These are phyloP conservation scores for Antarctomyces pellizariae DNA, from an alignment of 495 filamentous ascomycete species.

Conservation along the genomic window DNA sequence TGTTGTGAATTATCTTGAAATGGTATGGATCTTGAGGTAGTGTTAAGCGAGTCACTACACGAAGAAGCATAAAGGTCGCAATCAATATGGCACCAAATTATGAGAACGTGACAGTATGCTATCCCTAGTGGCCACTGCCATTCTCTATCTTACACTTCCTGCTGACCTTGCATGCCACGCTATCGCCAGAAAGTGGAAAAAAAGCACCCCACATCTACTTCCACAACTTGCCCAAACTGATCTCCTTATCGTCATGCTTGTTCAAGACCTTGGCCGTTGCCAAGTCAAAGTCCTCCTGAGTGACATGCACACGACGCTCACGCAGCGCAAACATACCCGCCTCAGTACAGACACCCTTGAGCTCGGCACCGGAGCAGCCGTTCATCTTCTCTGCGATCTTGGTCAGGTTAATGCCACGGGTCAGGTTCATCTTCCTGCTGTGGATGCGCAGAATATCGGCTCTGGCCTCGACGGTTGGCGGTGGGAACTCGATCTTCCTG, in stretches of 20 bases:
- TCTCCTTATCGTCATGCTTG: conserved; percentile 98
- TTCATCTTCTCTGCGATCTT: conserved; percentile 99
- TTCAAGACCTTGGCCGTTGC: conserved; percentile 98
- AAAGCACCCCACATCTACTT: conserved; percentile 40
- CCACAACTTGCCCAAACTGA: conserved; percentile 72
- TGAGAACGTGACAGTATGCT: no score
- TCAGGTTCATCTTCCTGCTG: conserved; percentile 93
- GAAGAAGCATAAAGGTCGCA: no score
- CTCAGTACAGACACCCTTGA: conserved; percentile 94
- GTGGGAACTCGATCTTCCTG: conserved; percentile 96
- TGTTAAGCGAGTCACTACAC: no score
- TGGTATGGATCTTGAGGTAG: no score
- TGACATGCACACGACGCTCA: conserved; percentile 89
- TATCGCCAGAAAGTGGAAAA: no score
- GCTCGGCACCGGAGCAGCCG: conserved; percentile 85
- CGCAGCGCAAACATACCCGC: conserved; percentile 94
- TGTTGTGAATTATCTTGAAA: no score
- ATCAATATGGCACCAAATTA: no score
- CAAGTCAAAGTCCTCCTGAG: conserved; percentile 97
- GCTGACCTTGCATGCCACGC: no score
- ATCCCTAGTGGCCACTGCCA: no score
- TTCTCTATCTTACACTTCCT: no score
- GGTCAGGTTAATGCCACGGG: conserved; percentile 84
- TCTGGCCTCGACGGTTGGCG: conserved; percentile 96
- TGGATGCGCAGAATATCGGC: conserved; percentile 96